phyloP scores from a whole-genome alignment of 2,329 filamentous ascomycete genomes.

The Aspergillus carbonarius region DNA sequence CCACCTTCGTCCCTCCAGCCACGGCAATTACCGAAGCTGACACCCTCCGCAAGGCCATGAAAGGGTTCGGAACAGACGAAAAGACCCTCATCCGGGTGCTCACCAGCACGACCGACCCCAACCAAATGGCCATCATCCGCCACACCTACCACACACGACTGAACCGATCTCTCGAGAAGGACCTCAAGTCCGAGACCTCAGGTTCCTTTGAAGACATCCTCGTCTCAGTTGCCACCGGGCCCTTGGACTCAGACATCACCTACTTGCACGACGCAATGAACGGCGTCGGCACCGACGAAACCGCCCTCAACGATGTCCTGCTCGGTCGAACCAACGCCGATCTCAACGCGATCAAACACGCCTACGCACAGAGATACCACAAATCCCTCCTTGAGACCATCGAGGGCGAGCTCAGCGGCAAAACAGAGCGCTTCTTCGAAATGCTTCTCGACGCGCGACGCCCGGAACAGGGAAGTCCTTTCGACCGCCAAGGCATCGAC shows the following conservation, averaged over 20 bases:
- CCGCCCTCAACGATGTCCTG: slow-evolving; percentile 73
- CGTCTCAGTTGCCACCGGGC: slow-evolving; percentile 68
- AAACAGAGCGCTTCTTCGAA: slow-evolving; percentile 77
- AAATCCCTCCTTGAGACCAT: slow-evolving; percentile 67
- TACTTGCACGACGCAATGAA: slow-evolving; percentile 53
- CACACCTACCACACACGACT: slow-evolving; percentile 62
- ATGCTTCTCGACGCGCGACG: slow-evolving; percentile 71
- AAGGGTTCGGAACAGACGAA: slow-evolving; percentile 51
- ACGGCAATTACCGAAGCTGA: slow-evolving; percentile 62
- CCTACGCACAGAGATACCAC: slow-evolving; percentile 65
- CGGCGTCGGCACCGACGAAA: slow-evolving; percentile 75
- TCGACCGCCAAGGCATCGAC: slow-evolving; percentile 69
- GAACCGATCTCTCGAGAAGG: slow-evolving; percentile 66
- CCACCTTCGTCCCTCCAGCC: slow-evolving; percentile 60
- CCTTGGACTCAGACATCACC: slow-evolving; percentile 70
- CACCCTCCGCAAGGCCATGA: slow-evolving; percentile 73
- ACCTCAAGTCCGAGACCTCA: slow-evolving; percentile 71
- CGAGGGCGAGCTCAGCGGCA: slow-evolving; percentile 70
- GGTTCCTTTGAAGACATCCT: slow-evolving; percentile 70
- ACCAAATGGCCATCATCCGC: slow-evolving; percentile 67
- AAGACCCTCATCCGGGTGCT: slow-evolving; percentile 67
- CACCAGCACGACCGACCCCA: slow-evolving; percentile 63
- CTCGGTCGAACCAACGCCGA: slow-evolving; percentile 76
- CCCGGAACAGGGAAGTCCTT: slow-evolving; percentile 68
- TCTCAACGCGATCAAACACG: slow-evolving; percentile 72